phyloP scores from a whole-genome alignment of 2,329 filamentous ascomycete genomes.

The Pseudogymnoascus sp. region DNA sequence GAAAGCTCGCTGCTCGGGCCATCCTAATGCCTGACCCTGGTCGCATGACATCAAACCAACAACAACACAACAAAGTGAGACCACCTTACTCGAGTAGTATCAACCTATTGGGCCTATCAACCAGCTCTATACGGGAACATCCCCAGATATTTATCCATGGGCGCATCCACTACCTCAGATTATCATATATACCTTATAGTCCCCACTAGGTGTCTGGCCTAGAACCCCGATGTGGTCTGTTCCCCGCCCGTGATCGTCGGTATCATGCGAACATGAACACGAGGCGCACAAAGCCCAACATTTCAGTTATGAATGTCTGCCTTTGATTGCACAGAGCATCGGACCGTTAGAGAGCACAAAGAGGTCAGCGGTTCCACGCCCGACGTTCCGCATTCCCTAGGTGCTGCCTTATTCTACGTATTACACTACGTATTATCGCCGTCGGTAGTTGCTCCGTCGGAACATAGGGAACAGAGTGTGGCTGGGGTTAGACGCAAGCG shows the following conservation, averaged over 20 bases:
- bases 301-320: neutral
- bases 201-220: neutral
- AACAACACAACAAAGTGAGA: neutral
- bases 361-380: neutral
- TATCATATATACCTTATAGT: neutral
- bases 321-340: neutral
- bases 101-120: neutral
- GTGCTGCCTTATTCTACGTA: neutral
- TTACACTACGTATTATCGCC: neutral
- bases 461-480: neutral
- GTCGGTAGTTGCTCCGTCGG: neutral
- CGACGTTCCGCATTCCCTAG: neutral
- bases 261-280: conserved; percentile 1
- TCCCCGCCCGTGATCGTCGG: neutral
- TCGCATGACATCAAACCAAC: neutral
- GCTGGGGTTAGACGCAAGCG: neutral
- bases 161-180: neutral
- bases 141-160: neutral
- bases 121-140: neutral
- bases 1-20: neutral
- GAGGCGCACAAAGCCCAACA: neutral
- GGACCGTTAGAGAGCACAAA: neutral
- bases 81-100: neutral
- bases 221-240: neutral
- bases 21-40: neutral